phyloP scores from a whole-genome alignment of 306 rosid genomes.

The Betula pendula region DNA sequence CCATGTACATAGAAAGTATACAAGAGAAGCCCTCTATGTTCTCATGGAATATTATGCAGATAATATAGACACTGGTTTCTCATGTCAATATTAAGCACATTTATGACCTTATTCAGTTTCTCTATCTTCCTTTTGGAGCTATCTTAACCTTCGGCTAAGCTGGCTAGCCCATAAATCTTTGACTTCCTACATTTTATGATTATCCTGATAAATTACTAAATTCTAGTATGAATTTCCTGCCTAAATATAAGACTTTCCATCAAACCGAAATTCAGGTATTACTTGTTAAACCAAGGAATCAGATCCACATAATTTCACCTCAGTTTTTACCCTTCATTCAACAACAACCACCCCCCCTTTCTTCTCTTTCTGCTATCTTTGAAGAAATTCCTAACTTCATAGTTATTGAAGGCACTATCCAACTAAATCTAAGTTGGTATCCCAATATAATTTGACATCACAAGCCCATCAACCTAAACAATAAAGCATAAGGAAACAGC shows the following conservation, averaged over 20 bases:
- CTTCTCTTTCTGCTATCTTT: neutral
- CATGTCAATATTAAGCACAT: slow-evolving; percentile 4
- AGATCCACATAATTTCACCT: neutral
- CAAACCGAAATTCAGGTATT: neutral
- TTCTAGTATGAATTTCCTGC: neutral
- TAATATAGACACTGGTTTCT: neutral
- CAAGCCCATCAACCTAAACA: neutral
- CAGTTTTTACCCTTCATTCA: neutral
- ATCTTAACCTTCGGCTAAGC: neutral
- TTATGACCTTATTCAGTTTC: slow-evolving; percentile 3
- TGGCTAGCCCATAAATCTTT: neutral
- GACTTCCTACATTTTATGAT: slow-evolving; percentile 8
- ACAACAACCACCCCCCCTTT: neutral
- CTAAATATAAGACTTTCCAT: neutral
- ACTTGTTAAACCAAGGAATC: neutral
- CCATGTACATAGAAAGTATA: too few species aligned
- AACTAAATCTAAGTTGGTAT: slow-evolving; percentile 5
- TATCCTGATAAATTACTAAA: neutral
- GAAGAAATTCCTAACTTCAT: neutral
- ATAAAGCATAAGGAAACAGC: neutral
- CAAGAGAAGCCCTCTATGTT: too few species aligned
- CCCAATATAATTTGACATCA: neutral
- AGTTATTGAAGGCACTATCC: neutral
- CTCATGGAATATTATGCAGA: neutral
- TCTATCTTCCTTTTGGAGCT: neutral